Evolutionary conservation across 345 rosid genomes (phyloP), one percentile per base, ranked within the genome.

Genomic region (Salix koriyanagi): DNA sequence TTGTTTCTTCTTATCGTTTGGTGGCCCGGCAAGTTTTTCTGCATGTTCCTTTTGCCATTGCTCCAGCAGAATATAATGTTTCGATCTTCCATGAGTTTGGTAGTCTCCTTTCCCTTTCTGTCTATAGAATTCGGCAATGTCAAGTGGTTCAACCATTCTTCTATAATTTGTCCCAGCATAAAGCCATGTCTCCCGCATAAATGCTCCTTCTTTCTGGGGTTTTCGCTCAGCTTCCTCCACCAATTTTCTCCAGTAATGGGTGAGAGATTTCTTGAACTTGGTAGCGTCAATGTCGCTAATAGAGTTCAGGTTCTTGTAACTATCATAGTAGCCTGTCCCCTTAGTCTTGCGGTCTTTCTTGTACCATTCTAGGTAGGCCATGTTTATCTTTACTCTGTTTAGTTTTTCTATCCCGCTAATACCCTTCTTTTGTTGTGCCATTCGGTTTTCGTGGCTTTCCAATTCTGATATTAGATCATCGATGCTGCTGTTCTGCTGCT

Each of bases 111-210:
- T 3, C 32, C 85, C 86, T 1, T 9, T 54, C 15, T 19, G 39
- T 18, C 1, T 69, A 70, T 94, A 91, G 80, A 79, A 85, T 2
- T 90, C 89, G n/a, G 97, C 94, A 41, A 94, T 88, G n/a, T 87
- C 89, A 19, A 94, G 94, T 0, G 97, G 98, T 42, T 94, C 97
- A 6, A 92, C 74, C 89, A 94, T 76, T 71, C 96, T 88, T 69
- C 91, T 76, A 69, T 89, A 94, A 42, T 80, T 87, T 26, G 86
- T 79, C 21, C 92, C 96, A 0, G 82, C 79, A 44, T 65, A 86
- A 5, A 90, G 83, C 90, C 80, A 88, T 19, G 84, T 71, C 1
- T 0, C 48, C 42, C 81, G 76, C 26, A 87, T 77, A 4, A 26
- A 11, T 2, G 81, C 79, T 6, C 26, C 72, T 65, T 87, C 89